Evolutionary conservation across 2,329 filamentous ascomycete species (phyloP).

Genomic region (Apiospora rasikravindrae): DNA sequence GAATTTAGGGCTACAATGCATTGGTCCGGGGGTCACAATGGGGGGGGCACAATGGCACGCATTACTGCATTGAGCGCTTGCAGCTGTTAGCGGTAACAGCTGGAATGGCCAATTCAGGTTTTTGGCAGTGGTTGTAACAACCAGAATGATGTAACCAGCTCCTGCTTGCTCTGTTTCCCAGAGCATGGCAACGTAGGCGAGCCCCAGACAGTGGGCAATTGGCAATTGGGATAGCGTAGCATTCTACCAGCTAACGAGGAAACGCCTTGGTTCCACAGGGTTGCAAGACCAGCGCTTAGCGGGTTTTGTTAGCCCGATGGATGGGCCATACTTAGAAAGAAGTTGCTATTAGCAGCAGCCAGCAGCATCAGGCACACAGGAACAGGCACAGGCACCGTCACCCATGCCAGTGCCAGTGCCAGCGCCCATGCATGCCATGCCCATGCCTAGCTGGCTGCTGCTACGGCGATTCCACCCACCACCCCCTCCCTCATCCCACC

Average conservation of each 20-base stretch:
- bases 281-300: slow-evolving; percentile 15
- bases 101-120: slow-evolving; percentile 7
- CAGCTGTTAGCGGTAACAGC: not conserved
- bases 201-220: slow-evolving; percentile 17
- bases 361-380: not conserved
- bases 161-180: not conserved
- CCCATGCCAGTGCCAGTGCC: not conserved
- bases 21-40: not conserved
- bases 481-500: not conserved
- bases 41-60: not conserved
- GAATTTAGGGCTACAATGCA: not conserved
- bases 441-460: not conserved
- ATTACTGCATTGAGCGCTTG: slow-evolving; percentile 9
- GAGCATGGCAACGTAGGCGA: not conserved
- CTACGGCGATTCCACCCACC: not conserved
- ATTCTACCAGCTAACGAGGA: not conserved
- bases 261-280: slow-evolving; percentile 16
- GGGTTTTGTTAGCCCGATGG: slow-evolving; percentile 9
- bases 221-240: not conserved
- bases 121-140: not conserved
- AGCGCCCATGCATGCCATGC: not conserved
- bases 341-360: slow-evolving; percentile 5
- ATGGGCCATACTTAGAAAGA: not conserved
- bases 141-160: slow-evolving; percentile 5
- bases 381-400: not conserved